Evolutionary conservation across 805 yeast species (phyloP).

Genomic region (Kazachstania kunashirensis): DNA sequence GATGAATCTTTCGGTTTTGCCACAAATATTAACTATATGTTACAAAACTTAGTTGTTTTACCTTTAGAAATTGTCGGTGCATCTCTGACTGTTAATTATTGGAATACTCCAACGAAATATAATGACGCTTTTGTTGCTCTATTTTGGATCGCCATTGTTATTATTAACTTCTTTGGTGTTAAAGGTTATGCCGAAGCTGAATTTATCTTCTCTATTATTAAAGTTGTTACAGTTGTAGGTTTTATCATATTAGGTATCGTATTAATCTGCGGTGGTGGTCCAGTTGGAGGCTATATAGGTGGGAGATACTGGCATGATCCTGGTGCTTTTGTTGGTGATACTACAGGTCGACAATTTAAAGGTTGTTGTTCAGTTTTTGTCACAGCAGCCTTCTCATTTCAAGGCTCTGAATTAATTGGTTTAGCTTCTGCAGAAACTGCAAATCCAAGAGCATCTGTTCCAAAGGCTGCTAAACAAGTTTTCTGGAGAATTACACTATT

Average conservation of each 20-base stretch:
- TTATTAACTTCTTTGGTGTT: conserved; percentile 46
- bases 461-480: conserved; percentile 45
- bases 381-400: conserved; percentile 58
- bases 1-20: conserved; percentile 58
- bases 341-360: conserved; percentile 35
- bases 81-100: conserved; percentile 42
- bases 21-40: conserved; percentile 46
- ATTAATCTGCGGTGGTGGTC: conserved; percentile 46
- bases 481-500: conserved; percentile 46
- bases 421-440: conserved; percentile 42
- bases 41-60: conserved; percentile 43
- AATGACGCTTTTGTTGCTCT: conserved; percentile 41
- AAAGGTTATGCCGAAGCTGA: conserved; percentile 48
- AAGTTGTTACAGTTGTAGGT: conserved; percentile 40
- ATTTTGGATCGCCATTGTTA: conserved; percentile 40
- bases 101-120: conserved; percentile 38
- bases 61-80: conserved; percentile 48
- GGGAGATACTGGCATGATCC: conserved; percentile 44
- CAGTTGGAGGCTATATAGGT: conserved; percentile 40
- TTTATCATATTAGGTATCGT: conserved; percentile 41
- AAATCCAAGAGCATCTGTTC: conserved; percentile 39
- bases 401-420: conserved; percentile 46
- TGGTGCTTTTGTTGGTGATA: conserved; percentile 47
- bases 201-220: conserved; percentile 37
- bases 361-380: conserved; percentile 67